A percentile compares a stretch with the other conserved stretches of the same genome.
Conservation (phyloP, 1,284 basidiomycete species). For the Somion occarium region DNA sequence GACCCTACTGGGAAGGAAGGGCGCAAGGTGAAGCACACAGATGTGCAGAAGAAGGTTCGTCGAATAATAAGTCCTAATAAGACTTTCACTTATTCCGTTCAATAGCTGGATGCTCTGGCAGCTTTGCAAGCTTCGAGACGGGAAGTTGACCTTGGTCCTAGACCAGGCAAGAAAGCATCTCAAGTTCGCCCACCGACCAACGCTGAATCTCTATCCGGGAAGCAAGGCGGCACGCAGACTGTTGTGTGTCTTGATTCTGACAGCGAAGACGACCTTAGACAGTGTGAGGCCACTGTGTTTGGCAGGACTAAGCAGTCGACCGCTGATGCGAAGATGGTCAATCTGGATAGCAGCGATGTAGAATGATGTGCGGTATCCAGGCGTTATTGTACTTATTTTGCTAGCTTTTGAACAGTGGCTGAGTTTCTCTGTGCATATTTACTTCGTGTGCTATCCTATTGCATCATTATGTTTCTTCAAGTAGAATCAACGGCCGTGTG, state of each 20-base stretch:
- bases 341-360: constrained; percentile 26
- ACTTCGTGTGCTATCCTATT: no score
- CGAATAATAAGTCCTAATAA: constrained; percentile 3
- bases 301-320: constrained; percentile 13
- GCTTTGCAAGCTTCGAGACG: constrained; percentile 41
- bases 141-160: constrained; percentile 47
- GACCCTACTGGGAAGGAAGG: constrained; percentile 60
- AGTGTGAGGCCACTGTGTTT: constrained; percentile 15
- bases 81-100: constrained; percentile 6
- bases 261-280: constrained; percentile 21
- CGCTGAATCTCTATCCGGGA: no score
- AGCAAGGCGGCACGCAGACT: background rate
- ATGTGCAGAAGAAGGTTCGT: constrained; percentile 52
- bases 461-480: no score
- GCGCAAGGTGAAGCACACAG: constrained; percentile 32
- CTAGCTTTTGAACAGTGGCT: no score
- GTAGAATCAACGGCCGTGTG: no score
- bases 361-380: no score
- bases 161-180: constrained; percentile 42
- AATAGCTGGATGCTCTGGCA: constrained; percentile 48
- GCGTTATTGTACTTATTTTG: no score
- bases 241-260: constrained; percentile 12
- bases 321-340: constrained; percentile 16
- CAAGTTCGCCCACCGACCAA: constrained; percentile 19
- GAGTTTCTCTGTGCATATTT: no score